Base-by-base conservation (phyloP, 2,329 filamentous ascomycete genomes). In the Macroventuria anomochaeta region DNA sequence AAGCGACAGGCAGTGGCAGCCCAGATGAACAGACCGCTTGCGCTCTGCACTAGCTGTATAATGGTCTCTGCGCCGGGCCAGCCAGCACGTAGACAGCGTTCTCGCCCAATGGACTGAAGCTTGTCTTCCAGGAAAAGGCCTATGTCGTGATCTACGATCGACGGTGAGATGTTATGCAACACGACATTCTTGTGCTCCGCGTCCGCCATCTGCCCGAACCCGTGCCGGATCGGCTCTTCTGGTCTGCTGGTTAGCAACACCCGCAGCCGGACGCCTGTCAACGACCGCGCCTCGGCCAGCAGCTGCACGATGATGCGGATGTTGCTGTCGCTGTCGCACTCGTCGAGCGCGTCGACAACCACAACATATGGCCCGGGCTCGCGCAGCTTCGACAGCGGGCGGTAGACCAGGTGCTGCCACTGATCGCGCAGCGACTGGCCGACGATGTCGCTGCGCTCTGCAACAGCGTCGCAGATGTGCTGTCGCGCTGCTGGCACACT, bases 21-120 rank as follows among this genome's bases (percentile, higher is more conserved):
- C n/a, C n/a, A n/a, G n/a, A n/a, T n/a, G n/a, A 75, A 75, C 23
- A 75, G 57, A 8, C 67, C 64, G 29, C 61, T 38, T 4, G 71
- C 46, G 31, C 54, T 69, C 5, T 59, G 18, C 33, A 68, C 59
- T 11, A 75, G 47, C 15, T 33, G 43, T 13, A 63, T 6, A 13
- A 70, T 61, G 23, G 3, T 37, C 7, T 65, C 43, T 4, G 53
- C 11, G 1, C 55, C 55, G 13, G 67, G 66, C 68, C 47, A 51
- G 50, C 54, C 44, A 40, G 29, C 34, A 2, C 3, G 25, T 2
- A 38, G 18, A 3, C 31, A 15, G n/a, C 21, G 15, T 17, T 28
- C 15, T 20, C 37, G 12, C 12, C 34, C 34, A n/a, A 40, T 21
- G 37, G 37, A 13, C 21, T 40, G 8, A 40, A 40, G 37, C n/a